Conservation (phyloP, 495 filamentous ascomycete genomes). For the Penicillium bovifimosum region DNA sequence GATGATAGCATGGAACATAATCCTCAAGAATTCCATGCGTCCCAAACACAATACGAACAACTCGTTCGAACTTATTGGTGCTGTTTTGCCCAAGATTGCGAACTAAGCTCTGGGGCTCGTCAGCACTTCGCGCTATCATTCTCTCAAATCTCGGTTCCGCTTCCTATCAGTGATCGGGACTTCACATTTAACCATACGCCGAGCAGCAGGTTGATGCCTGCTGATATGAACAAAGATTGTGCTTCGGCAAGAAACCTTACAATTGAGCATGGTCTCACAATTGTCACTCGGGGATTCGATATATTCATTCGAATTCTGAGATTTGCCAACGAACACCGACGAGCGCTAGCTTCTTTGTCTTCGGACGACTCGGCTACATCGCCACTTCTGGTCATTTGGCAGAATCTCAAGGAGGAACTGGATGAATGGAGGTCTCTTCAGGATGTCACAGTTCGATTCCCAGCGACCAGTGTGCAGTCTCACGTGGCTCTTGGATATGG, state of each 20-base stretch:
- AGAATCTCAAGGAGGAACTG: slow-evolving; percentile 31
- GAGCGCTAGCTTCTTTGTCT: slow-evolving; percentile 21
- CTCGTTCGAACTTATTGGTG: slow-evolving; percentile 44
- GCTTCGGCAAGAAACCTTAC: slow-evolving; percentile 19
- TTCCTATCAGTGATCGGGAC: slow-evolving; percentile 39
- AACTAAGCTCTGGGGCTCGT: slow-evolving; percentile 39
- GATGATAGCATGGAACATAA: slow-evolving; percentile 42
- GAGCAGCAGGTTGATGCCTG: slow-evolving; percentile 31
- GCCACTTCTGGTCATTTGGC: slow-evolving; percentile 27
- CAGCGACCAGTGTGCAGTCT: slow-evolving; percentile 34
- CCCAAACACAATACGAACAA: slow-evolving; percentile 40
- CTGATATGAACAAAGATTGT: slow-evolving; percentile 28
- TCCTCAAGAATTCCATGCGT: slow-evolving; percentile 36
- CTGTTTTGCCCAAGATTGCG: slow-evolving; percentile 43
- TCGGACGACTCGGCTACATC: slow-evolving; percentile 9
- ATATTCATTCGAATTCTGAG: slow-evolving; percentile 42
- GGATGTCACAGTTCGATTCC: slow-evolving; percentile 36
- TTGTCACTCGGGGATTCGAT: slow-evolving; percentile 41
- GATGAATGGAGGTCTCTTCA: slow-evolving; percentile 41
- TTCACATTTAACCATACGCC: slow-evolving; percentile 33
- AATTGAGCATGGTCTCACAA: slow-evolving; percentile 36
- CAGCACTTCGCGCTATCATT: slow-evolving; percentile 43
- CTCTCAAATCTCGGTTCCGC: slow-evolving; percentile 38
- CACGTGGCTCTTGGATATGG: slow-evolving; percentile 41
- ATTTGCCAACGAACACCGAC: slow-evolving; percentile 41